A percentile compares a stretch with the other conserved stretches of the same genome.
phyloP scores from a whole-genome alignment of 176 grass and related monocot species.

The Musa schizocarpa region DNA sequence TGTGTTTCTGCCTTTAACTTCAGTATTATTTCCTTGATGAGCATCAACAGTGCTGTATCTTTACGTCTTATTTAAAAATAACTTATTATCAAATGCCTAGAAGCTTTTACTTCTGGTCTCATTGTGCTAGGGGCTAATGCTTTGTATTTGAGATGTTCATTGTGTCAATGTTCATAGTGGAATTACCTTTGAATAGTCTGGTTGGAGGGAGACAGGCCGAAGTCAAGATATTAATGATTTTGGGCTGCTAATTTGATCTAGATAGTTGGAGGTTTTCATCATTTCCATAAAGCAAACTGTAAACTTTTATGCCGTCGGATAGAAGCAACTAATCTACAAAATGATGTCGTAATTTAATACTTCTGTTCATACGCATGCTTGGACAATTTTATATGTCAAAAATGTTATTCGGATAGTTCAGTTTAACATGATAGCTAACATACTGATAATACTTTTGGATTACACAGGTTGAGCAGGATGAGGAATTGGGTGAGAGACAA shows the following conservation, averaged over 20 bases:
- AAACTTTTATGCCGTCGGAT: background rate
- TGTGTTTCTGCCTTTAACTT: no score
- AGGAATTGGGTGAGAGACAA: conserved; percentile 17
- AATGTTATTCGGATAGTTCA: background rate
- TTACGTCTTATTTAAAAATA: no score
- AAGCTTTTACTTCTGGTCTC: no score
- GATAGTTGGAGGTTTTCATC: background rate
- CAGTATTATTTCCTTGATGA: no score
- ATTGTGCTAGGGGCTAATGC: no score
- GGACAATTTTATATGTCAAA: background rate
- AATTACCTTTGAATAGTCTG: no score
- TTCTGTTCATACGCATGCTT: conserved; percentile 3
- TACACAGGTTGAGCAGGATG: conserved; percentile 46
- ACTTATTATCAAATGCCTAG: no score
- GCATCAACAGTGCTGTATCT: no score
- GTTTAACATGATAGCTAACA: background rate
- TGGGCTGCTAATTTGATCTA: background rate
- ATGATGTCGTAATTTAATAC: background rate
- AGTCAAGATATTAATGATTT: background rate
- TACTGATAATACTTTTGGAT: background rate
- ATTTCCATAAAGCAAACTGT: background rate
- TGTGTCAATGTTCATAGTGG: no score
- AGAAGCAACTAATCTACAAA: background rate
- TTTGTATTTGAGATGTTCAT: no score
- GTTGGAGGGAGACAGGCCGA: background rate